phyloP scores from a whole-genome alignment of 2,329 filamentous ascomycete genomes.

The Colletotrichum incanum region DNA sequence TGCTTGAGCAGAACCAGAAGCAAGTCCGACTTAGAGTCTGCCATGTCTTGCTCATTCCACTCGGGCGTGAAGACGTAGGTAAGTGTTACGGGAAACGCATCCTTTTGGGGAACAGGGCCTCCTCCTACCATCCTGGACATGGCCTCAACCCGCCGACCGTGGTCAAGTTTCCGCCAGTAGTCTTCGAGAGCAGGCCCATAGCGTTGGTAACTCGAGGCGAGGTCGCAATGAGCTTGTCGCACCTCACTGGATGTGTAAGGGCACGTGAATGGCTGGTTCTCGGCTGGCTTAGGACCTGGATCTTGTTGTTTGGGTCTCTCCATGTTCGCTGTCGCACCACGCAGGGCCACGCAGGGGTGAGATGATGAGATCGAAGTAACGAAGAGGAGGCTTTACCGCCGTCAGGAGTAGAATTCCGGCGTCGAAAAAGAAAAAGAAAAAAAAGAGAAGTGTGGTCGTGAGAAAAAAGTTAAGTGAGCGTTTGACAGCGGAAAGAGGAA shows the following conservation, averaged over 20 bases:
- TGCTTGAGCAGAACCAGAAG: constrained; percentile 58
- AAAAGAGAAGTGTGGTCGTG: background rate
- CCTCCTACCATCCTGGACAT: no score
- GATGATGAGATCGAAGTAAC: background rate
- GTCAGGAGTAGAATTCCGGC: background rate
- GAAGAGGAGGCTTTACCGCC: background rate
- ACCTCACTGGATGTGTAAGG: background rate
- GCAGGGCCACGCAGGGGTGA: background rate
- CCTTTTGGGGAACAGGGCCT: background rate
- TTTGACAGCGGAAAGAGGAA: background rate
- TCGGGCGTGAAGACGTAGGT: constrained; percentile 58
- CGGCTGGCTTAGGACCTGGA: background rate
- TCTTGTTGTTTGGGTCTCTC: background rate
- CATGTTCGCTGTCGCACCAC: background rate
- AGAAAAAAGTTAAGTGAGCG: background rate
- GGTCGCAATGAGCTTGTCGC: background rate
- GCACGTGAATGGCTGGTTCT: background rate
- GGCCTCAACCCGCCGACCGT: background rate
- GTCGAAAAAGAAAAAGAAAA: background rate
- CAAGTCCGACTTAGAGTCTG: constrained; percentile 53
- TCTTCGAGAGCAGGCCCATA: background rate
- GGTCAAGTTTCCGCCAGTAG: background rate
- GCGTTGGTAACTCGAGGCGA: background rate
- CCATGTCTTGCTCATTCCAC: constrained; percentile 60
- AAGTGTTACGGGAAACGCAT: background rate